These are phyloP conservation scores for Hsuehochloa calcarea DNA, from an alignment of 176 grass and related monocot species.

Conservation along the genomic window DNA sequence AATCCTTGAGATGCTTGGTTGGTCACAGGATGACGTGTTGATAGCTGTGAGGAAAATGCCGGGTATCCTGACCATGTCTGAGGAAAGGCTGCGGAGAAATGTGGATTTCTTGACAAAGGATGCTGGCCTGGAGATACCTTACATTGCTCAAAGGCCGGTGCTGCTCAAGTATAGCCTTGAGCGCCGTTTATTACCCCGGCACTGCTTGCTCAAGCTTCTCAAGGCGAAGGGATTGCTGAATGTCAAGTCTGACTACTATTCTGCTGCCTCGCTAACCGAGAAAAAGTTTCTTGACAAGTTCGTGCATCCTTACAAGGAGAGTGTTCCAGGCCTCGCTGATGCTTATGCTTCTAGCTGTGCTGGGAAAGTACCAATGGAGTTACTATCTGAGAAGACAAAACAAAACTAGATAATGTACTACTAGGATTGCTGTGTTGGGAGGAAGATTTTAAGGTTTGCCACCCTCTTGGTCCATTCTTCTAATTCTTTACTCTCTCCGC, in stretches of 20 bases:
- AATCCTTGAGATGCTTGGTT: background rate
- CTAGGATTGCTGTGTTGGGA: background rate
- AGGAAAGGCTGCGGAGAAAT: background rate
- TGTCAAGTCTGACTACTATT: background rate
- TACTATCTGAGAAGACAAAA: background rate
- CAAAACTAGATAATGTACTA: background rate
- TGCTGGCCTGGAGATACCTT: conserved; percentile 14
- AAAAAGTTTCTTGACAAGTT: conserved; percentile 43
- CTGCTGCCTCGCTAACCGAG: background rate
- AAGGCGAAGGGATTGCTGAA: conserved; percentile 23
- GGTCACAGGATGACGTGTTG: background rate
- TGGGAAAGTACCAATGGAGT: background rate
- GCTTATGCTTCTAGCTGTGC: conserved; percentile 12
- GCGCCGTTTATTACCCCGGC: conserved; percentile 39
- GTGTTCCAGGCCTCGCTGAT: conserved; percentile 6
- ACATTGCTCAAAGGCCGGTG: conserved; percentile 20
- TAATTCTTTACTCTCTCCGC: background rate
- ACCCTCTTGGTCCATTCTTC: background rate
- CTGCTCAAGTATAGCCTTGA: conserved; percentile 50
- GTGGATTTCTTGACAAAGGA: conserved; percentile 17
- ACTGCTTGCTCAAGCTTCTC: conserved; percentile 38
- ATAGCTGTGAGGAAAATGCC: background rate
- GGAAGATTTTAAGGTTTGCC: background rate
- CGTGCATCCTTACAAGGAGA: conserved; percentile 20
- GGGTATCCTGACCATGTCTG: background rate